Base-by-base conservation (phyloP, 768 basidiomycete genomes). In the Russula sp. region DNA sequence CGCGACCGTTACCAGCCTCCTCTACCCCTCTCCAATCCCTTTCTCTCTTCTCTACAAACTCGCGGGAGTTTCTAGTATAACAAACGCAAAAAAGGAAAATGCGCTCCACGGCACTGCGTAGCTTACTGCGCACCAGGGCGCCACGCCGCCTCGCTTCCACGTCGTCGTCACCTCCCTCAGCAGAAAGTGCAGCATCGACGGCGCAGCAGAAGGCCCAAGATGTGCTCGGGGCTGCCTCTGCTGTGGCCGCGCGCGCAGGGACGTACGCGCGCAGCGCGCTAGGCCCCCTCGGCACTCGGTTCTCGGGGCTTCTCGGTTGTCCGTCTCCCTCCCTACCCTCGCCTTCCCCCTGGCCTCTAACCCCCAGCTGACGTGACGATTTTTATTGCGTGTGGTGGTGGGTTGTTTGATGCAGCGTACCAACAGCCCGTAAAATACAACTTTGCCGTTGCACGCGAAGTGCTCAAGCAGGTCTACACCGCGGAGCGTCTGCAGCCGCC, bases 401-500 rank as follows among this genome's bases (percentile, higher is more conserved):
- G 27, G 27, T 27, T 2, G 11, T 14, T 37, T 60, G 14, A 8
- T 45, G 44, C 63, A 84, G 92, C 85, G 10, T 91, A 92, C 78
- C 84, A 84, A 64, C 80, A 89, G 70, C 91, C 91, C 5, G 71
- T 94, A 40, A 63, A 82, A 34, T 94, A 93, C 79, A 93, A 94
- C 77, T 76, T 89, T 34, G 72, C 86, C 57, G 90, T 95, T 53
- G 78, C 83, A 20, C 84, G 86, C 57, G 91, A 94, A 71, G 68
- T 96, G 58, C 73, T 77, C 65, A 81, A 80, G 72, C 80, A 82
- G 66, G 76, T 83, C 54, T 82, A 84, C 77, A 64, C 84, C 49
- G 74, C 74, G 35, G 81, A 82, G 71, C 76, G 77, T 59, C 75
- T 90, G 59, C 79, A 81, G 58, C 91, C 89, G 11, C 93, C 92